Evolutionary conservation across 371 early-diverging fungal genomes (phyloP).

Genomic region (Choanephora cucurbitarum): DNA sequence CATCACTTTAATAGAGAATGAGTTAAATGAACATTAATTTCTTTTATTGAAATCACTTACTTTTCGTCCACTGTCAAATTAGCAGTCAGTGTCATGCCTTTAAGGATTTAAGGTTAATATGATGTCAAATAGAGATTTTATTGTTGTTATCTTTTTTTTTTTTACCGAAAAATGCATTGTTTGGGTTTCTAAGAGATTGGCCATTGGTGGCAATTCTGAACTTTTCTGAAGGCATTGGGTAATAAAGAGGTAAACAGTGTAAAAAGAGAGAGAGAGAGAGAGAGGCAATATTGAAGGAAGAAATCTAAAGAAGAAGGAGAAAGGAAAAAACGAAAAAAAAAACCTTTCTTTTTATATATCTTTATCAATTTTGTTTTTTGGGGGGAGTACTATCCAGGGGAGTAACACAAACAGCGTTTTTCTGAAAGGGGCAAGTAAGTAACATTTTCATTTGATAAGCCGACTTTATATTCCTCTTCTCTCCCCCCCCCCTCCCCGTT

Average conservation of each 20-base stretch:
- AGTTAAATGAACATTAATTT: conserved; percentile 1
- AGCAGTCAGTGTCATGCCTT: conserved; percentile 30
- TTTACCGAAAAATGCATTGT: conserved; percentile 28
- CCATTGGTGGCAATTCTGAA: conserved; percentile 37
- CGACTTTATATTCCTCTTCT: too few species aligned
- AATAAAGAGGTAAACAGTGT: neutral
- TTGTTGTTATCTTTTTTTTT: too few species aligned
- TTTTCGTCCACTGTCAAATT: conserved; percentile 36
- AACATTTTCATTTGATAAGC: too few species aligned
- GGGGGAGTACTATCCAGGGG: neutral
- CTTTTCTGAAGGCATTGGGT: conserved; percentile 39
- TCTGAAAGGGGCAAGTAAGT: neutral
- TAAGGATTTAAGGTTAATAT: neutral
- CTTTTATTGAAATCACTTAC: conserved; percentile 8
- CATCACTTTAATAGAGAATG: conserved; percentile 22
- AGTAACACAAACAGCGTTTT: neutral
- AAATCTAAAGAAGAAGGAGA: conserved; percentile 6
- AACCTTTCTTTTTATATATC: conserved; percentile 6
- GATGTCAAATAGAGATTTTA: neutral
- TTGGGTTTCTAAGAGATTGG: conserved; percentile 36
- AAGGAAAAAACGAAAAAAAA: neutral
- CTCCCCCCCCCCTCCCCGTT: too few species aligned
- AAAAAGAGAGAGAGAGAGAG: conserved; percentile 2
- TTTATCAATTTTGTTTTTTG: neutral
- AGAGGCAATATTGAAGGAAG: conserved; percentile 1